A percentile compares a stretch with the other conserved stretches of the same genome.
phyloP scores from a whole-genome alignment of 75 land plant species.

The Isoetes taiwanensis region DNA sequence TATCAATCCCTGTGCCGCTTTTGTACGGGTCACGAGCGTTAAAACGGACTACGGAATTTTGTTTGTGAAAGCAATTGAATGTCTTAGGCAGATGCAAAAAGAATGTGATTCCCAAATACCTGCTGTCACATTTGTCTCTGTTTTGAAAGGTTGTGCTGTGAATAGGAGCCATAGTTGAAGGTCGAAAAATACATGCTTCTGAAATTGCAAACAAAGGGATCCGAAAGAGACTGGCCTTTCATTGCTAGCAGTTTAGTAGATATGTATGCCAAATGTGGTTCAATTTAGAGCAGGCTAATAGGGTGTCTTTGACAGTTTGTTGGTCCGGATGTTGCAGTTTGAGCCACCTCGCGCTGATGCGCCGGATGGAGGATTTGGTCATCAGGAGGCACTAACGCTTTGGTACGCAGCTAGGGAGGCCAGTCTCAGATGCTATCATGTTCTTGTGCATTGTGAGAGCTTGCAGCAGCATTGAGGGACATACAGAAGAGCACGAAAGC shows the following conservation, averaged over 20 bases:
- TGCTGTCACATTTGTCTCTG: slow-evolving; percentile 9
- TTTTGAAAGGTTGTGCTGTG: no score
- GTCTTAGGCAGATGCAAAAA: no score
- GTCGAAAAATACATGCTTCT: slow-evolving; percentile 15
- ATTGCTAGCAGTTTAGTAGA: slow-evolving; percentile 11
- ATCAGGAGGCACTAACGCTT: slow-evolving; percentile 12
- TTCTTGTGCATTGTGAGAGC: no score
- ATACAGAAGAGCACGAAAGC: not conserved
- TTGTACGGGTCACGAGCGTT: no score
- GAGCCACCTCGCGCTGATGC: slow-evolving; percentile 13
- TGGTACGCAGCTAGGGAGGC: slow-evolving; percentile 8
- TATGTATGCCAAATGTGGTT: slow-evolving; percentile 25
- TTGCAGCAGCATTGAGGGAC: not conserved
- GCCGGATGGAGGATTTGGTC: slow-evolving; percentile 15
- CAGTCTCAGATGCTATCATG: slow-evolving; percentile 17
- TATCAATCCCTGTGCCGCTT: no score
- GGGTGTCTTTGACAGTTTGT: slow-evolving; percentile 8
- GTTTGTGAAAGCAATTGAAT: no score
- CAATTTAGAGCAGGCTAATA: slow-evolving; percentile 5
- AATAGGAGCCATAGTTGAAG: slow-evolving; percentile 8
- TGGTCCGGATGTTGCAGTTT: slow-evolving; percentile 9
- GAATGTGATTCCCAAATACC: not conserved
- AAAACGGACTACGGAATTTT: no score
- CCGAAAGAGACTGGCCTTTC: slow-evolving; percentile 8
- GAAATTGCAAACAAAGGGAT: not conserved